Conservation (phyloP, 352 stramenopile species). For the Phytopythium helicoides region DNA sequence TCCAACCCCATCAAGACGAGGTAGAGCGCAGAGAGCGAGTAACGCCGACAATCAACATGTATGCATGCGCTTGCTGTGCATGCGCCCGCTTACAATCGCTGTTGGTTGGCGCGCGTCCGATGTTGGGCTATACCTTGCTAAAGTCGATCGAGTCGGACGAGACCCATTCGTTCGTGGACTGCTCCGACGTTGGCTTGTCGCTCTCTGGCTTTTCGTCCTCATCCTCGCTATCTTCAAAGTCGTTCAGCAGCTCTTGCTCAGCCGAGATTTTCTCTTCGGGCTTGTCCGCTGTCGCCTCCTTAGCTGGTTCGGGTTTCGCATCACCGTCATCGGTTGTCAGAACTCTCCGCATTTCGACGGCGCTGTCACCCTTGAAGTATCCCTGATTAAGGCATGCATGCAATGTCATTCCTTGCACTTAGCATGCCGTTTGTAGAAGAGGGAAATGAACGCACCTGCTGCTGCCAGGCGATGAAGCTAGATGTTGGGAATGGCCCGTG, state of each 20-base stretch:
- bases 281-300: conserved; percentile 23
- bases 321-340: conserved; percentile 1
- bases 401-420: too few species aligned
- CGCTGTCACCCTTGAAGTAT: conserved; percentile 72
- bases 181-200: conserved; percentile 9
- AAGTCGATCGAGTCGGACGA: conserved; percentile 79
- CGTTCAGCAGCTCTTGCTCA: conserved; percentile 78
- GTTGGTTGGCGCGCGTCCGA: not conserved
- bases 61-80: not conserved
- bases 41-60: conserved; percentile 6
- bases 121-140: conserved; percentile 35
- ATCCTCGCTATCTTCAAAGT: conserved; percentile 83
- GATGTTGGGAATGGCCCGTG: conserved; percentile 74
- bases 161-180: conserved; percentile 41
- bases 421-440: too few species aligned
- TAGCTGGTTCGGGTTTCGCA: conserved; percentile 7
- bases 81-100: not conserved
- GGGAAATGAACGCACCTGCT: conserved; percentile 61
- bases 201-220: conserved; percentile 29
- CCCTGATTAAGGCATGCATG: conserved; percentile 22
- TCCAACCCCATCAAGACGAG: not conserved
- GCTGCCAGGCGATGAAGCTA: conserved; percentile 72
- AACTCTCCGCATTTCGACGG: conserved; percentile 71
- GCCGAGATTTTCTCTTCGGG: conserved; percentile 48
- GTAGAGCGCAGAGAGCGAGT: not conserved